Base-by-base conservation (phyloP, 768 basidiomycete species). In the Cantharellus anzutake region DNA sequence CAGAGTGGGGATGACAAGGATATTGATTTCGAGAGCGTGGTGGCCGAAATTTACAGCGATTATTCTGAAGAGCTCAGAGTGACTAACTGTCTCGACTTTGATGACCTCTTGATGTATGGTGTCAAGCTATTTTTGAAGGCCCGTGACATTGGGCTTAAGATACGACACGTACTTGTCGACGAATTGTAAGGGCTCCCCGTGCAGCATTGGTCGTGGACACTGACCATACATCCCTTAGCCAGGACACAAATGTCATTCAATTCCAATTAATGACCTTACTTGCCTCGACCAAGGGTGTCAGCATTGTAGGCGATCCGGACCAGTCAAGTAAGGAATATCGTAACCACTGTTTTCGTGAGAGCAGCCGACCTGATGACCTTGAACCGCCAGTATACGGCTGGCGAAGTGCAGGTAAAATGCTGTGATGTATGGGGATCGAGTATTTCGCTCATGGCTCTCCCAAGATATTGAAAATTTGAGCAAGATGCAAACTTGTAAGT, bases 271-370 rank as follows among this genome's bases (percentile, higher is more conserved):
- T 91, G 82, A 75, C 73, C 61, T 71, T 75, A 2, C 78, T 93
- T 57, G 84, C 81, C 0, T 65, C 72, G 7, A 65, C 70, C 3
- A 70, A 73, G 38, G 79, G 81, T 62, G 73, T 90, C 37, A 88
- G 83, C 3, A 78, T 92, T 44, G 88, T 93, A 2, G 90, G 90
- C 0, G 90, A 93, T 70, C 90, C 90, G 0, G 90, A 93, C 68
- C 90, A 93, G 67, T 88, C 86, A 0, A 91, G 83, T 82, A 64
- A 37, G 74, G 52, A 4, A 58, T 60, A 51, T 59, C 59, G 52
- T 55, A 34, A 4, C 39, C 1, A 29, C 42, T 35, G 16, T 50
- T 44, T 38, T 55, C 37, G 20, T 29, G 20, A 29, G 20, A 29
- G 20, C 20, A 29, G 20, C 20, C 20, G 20, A 29, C 20, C 20